Base-by-base conservation (phyloP, 768 basidiomycete genomes). In the Ramaria rubella region DNA sequence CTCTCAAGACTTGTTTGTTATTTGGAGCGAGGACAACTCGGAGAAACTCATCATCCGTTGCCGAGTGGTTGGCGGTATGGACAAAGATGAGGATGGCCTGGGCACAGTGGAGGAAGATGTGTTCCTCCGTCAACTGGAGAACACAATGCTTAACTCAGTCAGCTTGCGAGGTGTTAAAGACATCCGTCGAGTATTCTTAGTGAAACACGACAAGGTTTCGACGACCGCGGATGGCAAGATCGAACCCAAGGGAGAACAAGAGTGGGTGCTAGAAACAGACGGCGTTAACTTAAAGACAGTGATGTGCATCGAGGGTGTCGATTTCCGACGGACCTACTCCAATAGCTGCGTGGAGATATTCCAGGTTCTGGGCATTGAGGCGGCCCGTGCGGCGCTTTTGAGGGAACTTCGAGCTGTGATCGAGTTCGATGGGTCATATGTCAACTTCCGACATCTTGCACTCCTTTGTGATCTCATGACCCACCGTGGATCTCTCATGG, bases 401-500 rank as follows among this genome's bases (percentile, higher is more conserved):
- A 90, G 80, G 74, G 96, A 99, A 69, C 72, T 99, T 45, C 87
- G 95, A 60, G 81, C 85, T 56, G 96, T 98, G 68, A 96, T 99
- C 72, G 94, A 97, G 72, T 97, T 98, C 75, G 95, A 97, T 67
- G 95, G 95, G 78, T 97, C 95, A 17, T 96, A 97, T 65, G 96
- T 99, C 77, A 98, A 99, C 73, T 98, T 94, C 72, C 85, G 96
- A 54, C 96, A 99, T 72, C 79, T 98, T 49, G 90, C 93, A 1
- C 77, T 99, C n/a, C 81, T 99, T 26, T 94, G 93, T 71, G 95
- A 99, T 70, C 76, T 98, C 54, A 99, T 99, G 96, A 98, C 94
- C 11, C 91, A 95, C 65, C 89, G 92, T 42, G 96, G 96, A 26
- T 68, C 80, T 2, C 79, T 99, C 49, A 98, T 97, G 94, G 91